A percentile compares a stretch with the other conserved stretches of the same genome.
Conservation (phyloP, 75 land plant species). For the Pinus taeda region DNA sequence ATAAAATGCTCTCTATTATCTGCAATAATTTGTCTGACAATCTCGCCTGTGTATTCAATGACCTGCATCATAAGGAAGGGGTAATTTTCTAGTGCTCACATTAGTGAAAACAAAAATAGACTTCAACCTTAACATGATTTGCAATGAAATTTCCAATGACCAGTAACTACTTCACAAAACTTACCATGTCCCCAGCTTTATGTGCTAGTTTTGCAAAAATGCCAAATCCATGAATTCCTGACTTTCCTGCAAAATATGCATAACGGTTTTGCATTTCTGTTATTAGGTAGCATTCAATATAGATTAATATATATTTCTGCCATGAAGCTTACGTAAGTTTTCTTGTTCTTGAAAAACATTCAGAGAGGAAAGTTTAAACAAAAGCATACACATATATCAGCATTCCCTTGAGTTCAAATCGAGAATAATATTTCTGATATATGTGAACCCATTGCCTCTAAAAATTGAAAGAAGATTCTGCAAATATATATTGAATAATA, state of each 20-base stretch:
- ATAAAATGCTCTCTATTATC: slow-evolving; percentile 82
- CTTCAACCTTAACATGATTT: not conserved
- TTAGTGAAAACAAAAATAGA: not conserved
- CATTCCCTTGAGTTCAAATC: too few relatives aligned
- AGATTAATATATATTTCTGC: not conserved
- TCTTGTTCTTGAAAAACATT: too few relatives aligned
- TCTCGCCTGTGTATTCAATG: slow-evolving; percentile 94
- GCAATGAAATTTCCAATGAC: not conserved
- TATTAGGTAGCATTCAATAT: not conserved
- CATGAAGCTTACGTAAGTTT: not conserved
- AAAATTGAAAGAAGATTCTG: too few relatives aligned
- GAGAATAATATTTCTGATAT: too few relatives aligned
- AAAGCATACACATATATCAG: too few relatives aligned
- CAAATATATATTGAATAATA: too few relatives aligned
- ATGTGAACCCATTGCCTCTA: too few relatives aligned
- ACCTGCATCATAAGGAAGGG: slow-evolving; percentile 35
- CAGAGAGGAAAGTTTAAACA: too few relatives aligned
- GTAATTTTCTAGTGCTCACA: not conserved
- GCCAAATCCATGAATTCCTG: slow-evolving; percentile 98
- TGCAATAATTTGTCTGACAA: slow-evolving; percentile 85
- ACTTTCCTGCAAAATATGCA: slow-evolving; percentile 55
- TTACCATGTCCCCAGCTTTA: slow-evolving; percentile 95
- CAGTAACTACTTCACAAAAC: slow-evolving; percentile 8
- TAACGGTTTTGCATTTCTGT: not conserved
- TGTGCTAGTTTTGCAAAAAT: slow-evolving; percentile 83